Base-by-base conservation (phyloP, 2,329 filamentous ascomycete species). In the Penicillium paneum region DNA sequence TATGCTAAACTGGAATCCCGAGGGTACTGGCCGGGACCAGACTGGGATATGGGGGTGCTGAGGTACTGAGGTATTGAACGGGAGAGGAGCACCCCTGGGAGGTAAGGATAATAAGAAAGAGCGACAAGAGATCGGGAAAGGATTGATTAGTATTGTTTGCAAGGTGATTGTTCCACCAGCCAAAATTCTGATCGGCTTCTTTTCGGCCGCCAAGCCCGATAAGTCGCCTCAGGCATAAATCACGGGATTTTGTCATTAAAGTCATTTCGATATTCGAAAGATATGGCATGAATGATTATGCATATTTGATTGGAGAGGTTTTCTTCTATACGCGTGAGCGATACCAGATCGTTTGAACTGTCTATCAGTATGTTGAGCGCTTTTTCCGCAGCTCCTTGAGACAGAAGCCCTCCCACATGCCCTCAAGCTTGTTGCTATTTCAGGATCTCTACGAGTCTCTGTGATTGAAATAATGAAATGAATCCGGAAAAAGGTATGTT, bases 181-280 rank as follows among this genome's bases (percentile, higher is more conserved):
- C 65, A 69, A 71, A 70, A 62, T 66, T 70, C 63, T 65, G 65
- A 54, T 64, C 66, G 65, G 67, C 61, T 60, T 68, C 65, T 66
- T 67, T 67, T 68, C 66, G 66, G 66, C 60, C 59, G 64, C 58
- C 62, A 63, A 62, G 51, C 26, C 58, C 55, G 56, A 56, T 13
- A 34, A 17, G 43, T 19, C 41, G 62, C 66, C 65, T 68, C 21
- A 55, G 42, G 53, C 47, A 36, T 21, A 6, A 17, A 52, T 46
- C 50, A 39, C 50, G 50, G 50, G 50, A 41, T 55, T 47, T 21
- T 24, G 49, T 41, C 53, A 52, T 49, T 32, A 41, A n/a, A 15
- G 31, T 24, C 4, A 21, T 34, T 31, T 44, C 28, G 11, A 42
- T 26, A 11, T 38, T 7, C 26, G 4, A 15, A 8, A 28, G 39